These are phyloP conservation scores for Stylonectria norvegica DNA, from an alignment of 2,329 filamentous ascomycete genomes.

Conservation along the genomic window DNA sequence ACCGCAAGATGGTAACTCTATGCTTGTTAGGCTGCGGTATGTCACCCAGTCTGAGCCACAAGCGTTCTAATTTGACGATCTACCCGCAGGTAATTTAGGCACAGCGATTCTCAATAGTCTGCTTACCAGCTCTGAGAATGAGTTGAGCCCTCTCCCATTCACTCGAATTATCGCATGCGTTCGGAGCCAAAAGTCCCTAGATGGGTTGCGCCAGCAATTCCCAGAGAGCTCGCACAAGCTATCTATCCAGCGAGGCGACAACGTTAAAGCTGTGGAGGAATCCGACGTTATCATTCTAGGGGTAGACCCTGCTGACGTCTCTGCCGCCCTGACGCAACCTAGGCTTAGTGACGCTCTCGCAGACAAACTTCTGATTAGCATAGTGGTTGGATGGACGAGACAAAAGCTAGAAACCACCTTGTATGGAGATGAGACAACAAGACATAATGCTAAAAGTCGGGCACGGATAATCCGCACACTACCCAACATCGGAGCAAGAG, in stretches of 20 bases:
- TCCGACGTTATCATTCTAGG: slow-evolving; percentile 45
- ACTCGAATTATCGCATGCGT: slow-evolving; percentile 28
- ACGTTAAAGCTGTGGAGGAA: slow-evolving; percentile 31
- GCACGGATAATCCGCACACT: slow-evolving; percentile 31
- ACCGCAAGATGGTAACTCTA: slow-evolving; percentile 18
- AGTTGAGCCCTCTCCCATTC: slow-evolving; percentile 17
- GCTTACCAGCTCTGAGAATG: slow-evolving; percentile 6
- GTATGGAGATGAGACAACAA: slow-evolving; percentile 24
- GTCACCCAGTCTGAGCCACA: neutral
- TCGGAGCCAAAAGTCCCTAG: slow-evolving; percentile 25
- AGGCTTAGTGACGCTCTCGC: slow-evolving; percentile 38
- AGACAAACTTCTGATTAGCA: slow-evolving; percentile 48
- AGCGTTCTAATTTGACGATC: neutral
- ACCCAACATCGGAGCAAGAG: slow-evolving; percentile 35
- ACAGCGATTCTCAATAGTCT: slow-evolving; percentile 28
- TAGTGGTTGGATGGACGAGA: slow-evolving; percentile 48
- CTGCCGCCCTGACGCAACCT: slow-evolving; percentile 33
- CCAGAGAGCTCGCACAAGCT: slow-evolving; percentile 11
- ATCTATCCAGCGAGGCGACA: slow-evolving; percentile 30
- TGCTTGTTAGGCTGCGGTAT: slow-evolving; percentile 25
- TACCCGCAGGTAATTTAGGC: slow-evolving; percentile 30
- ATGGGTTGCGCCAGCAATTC: slow-evolving; percentile 21
- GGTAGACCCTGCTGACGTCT: slow-evolving; percentile 44
- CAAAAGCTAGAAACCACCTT: slow-evolving; percentile 36
- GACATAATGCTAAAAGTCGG: slow-evolving; percentile 13